A percentile compares a stretch with the other conserved stretches of the same genome.
Evolutionary conservation across 345 rosid genomes (phyloP).

Genomic region (Eucalyptus polyanthemos): DNA sequence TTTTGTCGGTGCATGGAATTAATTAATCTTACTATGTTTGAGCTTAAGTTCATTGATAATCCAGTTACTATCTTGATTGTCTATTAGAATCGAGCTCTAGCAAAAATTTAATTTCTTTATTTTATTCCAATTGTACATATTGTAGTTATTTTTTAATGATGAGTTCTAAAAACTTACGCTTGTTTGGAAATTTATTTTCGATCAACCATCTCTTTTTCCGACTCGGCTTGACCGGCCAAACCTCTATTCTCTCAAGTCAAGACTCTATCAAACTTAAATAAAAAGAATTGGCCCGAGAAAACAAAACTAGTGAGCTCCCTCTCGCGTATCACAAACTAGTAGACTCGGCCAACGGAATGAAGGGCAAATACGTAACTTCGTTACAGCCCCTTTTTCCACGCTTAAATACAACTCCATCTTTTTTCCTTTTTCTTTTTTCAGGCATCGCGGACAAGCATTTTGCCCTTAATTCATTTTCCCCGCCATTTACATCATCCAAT

Average conservation of each 20-base stretch:
- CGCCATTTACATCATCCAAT: neutral
- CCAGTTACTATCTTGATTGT: neutral
- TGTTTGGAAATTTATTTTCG: neutral
- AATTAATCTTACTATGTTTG: neutral
- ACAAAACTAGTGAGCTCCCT: neutral
- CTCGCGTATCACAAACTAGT: neutral
- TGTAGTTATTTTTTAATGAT: neutral
- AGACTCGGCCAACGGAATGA: neutral
- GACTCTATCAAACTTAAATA: neutral
- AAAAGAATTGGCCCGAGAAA: neutral
- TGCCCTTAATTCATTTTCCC: neutral
- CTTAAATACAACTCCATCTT: neutral
- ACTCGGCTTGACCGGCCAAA: neutral
- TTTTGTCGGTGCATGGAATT: neutral
- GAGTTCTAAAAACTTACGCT: neutral
- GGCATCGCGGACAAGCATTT: neutral
- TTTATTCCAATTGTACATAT: neutral
- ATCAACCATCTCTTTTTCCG: neutral
- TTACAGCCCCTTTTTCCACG: neutral
- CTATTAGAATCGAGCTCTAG: neutral
- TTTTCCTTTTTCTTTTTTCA: neutral
- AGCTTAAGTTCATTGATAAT: neutral
- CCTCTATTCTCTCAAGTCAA: neutral
- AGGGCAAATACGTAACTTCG: neutral
- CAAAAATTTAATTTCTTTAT: neutral